Percentiles rank a stretch among this genome's conserved stretches.
These are phyloP conservation scores for Trametes cingulata DNA, from an alignment of 768 basidiomycete genomes.

Conservation along the genomic window DNA sequence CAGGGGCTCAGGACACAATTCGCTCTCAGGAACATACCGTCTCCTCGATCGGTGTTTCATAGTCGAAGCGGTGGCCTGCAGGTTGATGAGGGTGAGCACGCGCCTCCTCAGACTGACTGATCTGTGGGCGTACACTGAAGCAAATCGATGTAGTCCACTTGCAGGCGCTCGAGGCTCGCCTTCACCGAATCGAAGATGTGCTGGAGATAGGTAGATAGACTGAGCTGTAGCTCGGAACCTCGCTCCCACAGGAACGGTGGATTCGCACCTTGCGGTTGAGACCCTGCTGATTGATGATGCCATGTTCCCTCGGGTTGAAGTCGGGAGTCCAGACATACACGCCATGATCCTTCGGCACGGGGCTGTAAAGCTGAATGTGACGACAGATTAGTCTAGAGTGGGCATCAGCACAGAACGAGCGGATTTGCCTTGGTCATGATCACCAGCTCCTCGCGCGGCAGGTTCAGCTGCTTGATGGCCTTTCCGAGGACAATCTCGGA, in stretches of 20 bases:
- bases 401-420: constrained; percentile 1
- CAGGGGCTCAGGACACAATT: not conserved
- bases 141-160: constrained; percentile 57
- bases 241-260: constrained; percentile 4
- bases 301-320: constrained; percentile 21
- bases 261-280: constrained; percentile 40
- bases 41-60: constrained; percentile 44
- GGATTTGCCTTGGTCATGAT: constrained; percentile 47
- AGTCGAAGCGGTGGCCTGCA: constrained; percentile 37
- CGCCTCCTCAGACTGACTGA: not conserved
- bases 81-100: no score
- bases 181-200: constrained; percentile 21
- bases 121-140: constrained; percentile 41
- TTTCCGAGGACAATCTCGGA: constrained; percentile 48
- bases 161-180: constrained; percentile 40
- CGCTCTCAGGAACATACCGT: constrained; percentile 17
- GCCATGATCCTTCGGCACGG: constrained; percentile 1
- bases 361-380: constrained; percentile 8
- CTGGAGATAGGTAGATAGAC: not conserved
- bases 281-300: constrained; percentile 41
- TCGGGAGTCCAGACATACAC: constrained; percentile 21
- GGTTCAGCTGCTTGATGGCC: constrained; percentile 44
- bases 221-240: not conserved
- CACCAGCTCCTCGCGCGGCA: constrained; percentile 51
- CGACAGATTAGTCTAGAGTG: not conserved